Conservation (phyloP, 2,329 filamentous ascomycete genomes). For the Dactylellina drechsleri region DNA sequence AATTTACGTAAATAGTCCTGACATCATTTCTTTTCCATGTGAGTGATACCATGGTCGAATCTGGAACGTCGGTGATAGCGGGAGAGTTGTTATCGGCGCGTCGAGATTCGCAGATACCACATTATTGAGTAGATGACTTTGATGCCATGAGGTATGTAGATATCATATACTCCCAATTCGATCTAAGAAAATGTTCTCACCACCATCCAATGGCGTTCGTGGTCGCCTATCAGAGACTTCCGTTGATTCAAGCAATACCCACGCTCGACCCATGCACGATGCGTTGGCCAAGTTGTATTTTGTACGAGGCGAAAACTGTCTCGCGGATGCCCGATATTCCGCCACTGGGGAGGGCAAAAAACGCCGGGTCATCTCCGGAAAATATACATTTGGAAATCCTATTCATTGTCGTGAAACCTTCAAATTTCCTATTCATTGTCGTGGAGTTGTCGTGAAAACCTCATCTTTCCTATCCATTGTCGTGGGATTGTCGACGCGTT, state of each 20-base stretch:
- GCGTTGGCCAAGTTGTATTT: conserved; percentile 50
- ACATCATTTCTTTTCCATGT: neutral
- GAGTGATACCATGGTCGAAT: neutral
- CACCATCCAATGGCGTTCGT: conserved; percentile 19
- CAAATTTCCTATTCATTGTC: conserved; percentile 34
- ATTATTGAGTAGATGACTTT: neutral
- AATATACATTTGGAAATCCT: neutral
- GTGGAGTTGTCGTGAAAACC: conserved; percentile 16
- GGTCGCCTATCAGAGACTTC: conserved; percentile 16
- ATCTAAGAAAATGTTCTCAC: neutral
- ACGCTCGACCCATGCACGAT: conserved; percentile 24
- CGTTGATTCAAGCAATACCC: conserved; percentile 17
- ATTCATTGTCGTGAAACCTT: conserved; percentile 17
- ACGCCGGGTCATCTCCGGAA: conserved; percentile 14
- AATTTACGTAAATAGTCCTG: conserved; percentile 22
- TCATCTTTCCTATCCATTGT: conserved; percentile 17
- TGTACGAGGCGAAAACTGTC: conserved; percentile 6
- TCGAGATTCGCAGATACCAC: neutral
- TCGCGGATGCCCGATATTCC: conserved; percentile 28
- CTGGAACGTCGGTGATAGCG: neutral
- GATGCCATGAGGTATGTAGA: neutral
- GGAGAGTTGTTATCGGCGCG: conserved; percentile 6
- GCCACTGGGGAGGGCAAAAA: neutral
- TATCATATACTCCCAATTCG: neutral
- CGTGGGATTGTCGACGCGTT: conserved; percentile 10